Evolutionary conservation across 345 rosid species (phyloP).

Genomic region (Psidium guajava): DNA sequence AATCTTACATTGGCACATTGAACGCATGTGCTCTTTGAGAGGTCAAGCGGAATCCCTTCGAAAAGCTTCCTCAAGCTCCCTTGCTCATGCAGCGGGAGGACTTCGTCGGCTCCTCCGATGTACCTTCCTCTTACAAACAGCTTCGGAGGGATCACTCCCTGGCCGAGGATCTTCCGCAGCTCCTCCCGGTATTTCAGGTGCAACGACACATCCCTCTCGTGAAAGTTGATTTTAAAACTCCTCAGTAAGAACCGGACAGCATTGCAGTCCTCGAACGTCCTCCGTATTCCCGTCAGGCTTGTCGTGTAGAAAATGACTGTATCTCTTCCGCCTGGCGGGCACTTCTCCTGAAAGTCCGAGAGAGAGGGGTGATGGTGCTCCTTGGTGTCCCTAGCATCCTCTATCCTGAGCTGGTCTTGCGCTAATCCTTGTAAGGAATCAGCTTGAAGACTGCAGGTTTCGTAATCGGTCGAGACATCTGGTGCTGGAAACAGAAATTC

Average conservation of each 20-base stretch:
- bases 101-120: conserved; percentile 87
- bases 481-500: neutral
- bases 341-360: conserved; percentile 32
- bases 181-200: conserved; percentile 69
- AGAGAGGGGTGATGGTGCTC: neutral
- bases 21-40: conserved; percentile 15
- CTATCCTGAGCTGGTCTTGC: neutral
- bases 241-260: conserved; percentile 45
- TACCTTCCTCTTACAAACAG: conserved; percentile 68
- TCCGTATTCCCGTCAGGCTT: conserved; percentile 64
- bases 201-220: conserved; percentile 76
- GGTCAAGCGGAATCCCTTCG: conserved; percentile 28
- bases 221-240: conserved; percentile 40
- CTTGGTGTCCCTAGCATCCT: neutral
- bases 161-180: conserved; percentile 48
- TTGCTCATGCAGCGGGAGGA: conserved; percentile 54
- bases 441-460: neutral
- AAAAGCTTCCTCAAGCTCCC: conserved; percentile 73
- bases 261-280: conserved; percentile 72
- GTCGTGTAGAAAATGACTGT: conserved; percentile 71
- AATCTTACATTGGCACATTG: conserved; percentile 50
- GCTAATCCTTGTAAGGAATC: neutral
- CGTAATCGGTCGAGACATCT: neutral
- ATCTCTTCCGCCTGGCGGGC: conserved; percentile 63
- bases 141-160: conserved; percentile 57